Base-by-base conservation (phyloP, 225 moss, liverwort and hornwort genomes). In the Marchantia paleacea region DNA sequence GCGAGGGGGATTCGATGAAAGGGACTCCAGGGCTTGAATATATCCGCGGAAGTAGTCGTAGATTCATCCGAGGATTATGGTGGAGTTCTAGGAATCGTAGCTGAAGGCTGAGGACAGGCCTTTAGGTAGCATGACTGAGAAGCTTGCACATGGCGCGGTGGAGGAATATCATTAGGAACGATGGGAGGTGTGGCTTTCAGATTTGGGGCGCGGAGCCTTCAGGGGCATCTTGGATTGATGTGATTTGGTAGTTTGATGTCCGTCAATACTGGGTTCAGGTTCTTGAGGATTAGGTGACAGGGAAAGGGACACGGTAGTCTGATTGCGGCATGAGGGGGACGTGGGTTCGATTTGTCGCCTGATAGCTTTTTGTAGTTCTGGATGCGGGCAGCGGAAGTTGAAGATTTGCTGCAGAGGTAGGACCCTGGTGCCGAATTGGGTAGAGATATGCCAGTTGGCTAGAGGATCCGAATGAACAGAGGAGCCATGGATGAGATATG, bases 401-500 rank as follows among this genome's bases (percentile, higher is more conserved):
- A 39, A 31, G 69, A 69, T 69, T 69, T 69, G 31, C 25, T 13
- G 73, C 72, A 52, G 72, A 50, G 14, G 14, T 73, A 74, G 74
- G 12, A 55, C 53, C 53, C 29, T 76, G 30, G 75, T 58, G 14
- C 9, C 22, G 60, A 58, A 20, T 58, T 10, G 71, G 18, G 49
- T 50, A 19, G 71, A 66, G 51, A 16, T 50, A 78, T 83, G 72
- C 72, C 67, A 54, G 78, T 80, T 55, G 78, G 63, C 60, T 30
- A 67, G 55, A 75, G 67, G 79, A 68, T 57, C 80, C 70, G 84
- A 89, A 81, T 75, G 81, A 81, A 77, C 78, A 77, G 76, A 80
- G 81, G 82, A 89, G 86, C 83, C 80, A 92, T 94, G 94, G 94
- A 94, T 88, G 94, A 94, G 50, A 80, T 91, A 82, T 94, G 94